Evolutionary conservation across 306 rosid species (phyloP).

Genomic region (Biancaea sappan): DNA sequence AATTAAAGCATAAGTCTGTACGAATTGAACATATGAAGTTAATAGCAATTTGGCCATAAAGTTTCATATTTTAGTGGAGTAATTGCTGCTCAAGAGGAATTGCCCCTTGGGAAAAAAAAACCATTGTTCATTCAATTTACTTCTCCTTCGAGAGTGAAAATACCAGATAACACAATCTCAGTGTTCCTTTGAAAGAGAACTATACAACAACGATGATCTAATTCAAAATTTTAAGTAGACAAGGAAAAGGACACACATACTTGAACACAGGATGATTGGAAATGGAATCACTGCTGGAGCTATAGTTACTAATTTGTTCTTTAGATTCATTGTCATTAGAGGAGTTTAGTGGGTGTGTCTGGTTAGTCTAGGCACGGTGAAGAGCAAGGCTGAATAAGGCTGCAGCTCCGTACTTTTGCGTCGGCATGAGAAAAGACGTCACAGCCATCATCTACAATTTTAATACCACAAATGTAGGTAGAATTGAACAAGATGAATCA

Average conservation of each 20-base stretch:
- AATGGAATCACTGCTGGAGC: conserved; percentile 62
- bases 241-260: conserved; percentile 34
- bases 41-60: background rate
- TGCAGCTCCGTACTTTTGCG: conserved; percentile 77
- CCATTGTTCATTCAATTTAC: background rate
- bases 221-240: background rate
- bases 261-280: conserved; percentile 69
- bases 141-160: background rate
- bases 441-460: conserved; percentile 28
- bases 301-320: conserved; percentile 48
- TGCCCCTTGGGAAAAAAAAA: background rate
- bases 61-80: background rate
- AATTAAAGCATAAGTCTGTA: background rate
- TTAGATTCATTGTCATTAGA: conserved; percentile 14
- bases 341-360: conserved; percentile 48
- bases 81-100: background rate
- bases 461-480: background rate
- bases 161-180: background rate
- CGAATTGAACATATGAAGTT: too few species aligned
- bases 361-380: conserved; percentile 71
- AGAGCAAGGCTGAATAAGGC: conserved; percentile 71
- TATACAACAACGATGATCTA: background rate
- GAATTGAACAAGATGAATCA: background rate
- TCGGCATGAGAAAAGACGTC: conserved; percentile 61
- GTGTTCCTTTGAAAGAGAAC: conserved; percentile 1